phyloP scores from a whole-genome alignment of 176 grass and related monocot species.

The Ensete ventricosum region DNA sequence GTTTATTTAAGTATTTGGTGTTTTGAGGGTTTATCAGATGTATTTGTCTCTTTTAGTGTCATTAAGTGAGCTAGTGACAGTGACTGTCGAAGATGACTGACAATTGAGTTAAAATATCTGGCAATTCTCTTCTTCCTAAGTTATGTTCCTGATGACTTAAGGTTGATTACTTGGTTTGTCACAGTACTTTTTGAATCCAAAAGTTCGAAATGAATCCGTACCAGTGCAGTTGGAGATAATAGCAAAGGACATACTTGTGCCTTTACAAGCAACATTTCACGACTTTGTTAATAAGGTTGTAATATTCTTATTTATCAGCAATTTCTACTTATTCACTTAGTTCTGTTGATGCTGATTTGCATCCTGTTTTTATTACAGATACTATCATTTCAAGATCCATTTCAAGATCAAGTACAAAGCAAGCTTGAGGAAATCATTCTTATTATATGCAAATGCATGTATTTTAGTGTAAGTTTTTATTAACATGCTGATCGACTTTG shows the following conservation, averaged over 20 bases:
- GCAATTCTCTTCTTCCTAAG: not conserved
- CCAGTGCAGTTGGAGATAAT: conserved; percentile 77
- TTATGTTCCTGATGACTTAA: not conserved
- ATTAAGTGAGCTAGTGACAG: not conserved
- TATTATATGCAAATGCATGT: conserved; percentile 87
- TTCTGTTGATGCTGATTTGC: conserved; percentile 15
- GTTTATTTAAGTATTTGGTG: not conserved
- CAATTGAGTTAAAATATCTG: not conserved
- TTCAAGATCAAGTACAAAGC: conserved; percentile 24
- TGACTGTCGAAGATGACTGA: not conserved
- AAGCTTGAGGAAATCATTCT: conserved; percentile 68
- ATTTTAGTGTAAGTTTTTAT: conserved; percentile 62
- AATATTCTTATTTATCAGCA: not conserved
- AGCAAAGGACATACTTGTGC: conserved; percentile 71
- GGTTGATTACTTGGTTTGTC: conserved; percentile 13
- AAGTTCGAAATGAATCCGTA: conserved; percentile 72
- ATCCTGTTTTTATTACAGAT: conserved; percentile 38
- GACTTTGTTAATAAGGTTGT: conserved; percentile 67
- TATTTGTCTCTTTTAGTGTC: not conserved
- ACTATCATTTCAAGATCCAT: conserved; percentile 32
- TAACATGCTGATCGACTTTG: not conserved
- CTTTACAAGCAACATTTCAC: conserved; percentile 74
- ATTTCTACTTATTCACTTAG: conserved; percentile 4
- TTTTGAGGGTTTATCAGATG: not conserved
- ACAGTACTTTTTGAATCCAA: conserved; percentile 89